Conservation (phyloP, 1,284 basidiomycete species). For the Lignosus rhinocerotis region DNA sequence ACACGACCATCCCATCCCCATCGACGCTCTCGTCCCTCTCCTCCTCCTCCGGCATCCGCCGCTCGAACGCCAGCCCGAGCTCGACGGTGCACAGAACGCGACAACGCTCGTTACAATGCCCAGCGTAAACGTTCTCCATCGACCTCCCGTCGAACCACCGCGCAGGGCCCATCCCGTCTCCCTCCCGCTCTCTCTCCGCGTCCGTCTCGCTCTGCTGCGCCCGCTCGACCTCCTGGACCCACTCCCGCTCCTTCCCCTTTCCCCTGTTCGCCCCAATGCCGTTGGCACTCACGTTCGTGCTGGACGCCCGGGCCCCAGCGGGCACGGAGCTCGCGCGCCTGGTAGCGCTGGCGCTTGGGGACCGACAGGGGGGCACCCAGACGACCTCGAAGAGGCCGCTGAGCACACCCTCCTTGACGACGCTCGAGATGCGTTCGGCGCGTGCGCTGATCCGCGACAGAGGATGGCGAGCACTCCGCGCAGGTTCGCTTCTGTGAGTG, state of each 20-base stretch:
- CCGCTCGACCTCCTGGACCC: conserved; percentile 23
- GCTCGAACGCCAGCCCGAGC: conserved; percentile 35
- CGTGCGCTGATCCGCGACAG: conserved; percentile 32
- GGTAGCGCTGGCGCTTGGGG: background rate
- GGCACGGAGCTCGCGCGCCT: background rate
- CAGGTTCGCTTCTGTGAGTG: conserved; percentile 30
- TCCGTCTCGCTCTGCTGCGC: conserved; percentile 2
- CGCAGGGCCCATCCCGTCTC: conserved; percentile 5
- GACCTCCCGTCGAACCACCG: conserved; percentile 31
- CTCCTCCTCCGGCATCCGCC: conserved; percentile 21
- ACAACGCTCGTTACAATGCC: conserved; percentile 29
- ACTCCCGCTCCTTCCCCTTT: conserved; percentile 20
- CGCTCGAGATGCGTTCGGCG: conserved; percentile 33
- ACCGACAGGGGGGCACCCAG: conserved; percentile 22
- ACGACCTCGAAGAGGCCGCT: conserved; percentile 37
- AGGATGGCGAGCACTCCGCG: conserved; percentile 38
- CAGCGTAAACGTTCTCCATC: conserved; percentile 40
- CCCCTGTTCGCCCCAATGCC: conserved; percentile 7
- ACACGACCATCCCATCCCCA: conserved; percentile 19
- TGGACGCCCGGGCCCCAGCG: background rate
- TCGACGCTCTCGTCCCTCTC: conserved; percentile 17
- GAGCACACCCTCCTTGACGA: conserved; percentile 37
- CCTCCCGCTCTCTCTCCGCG: conserved; percentile 1
- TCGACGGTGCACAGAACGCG: conserved; percentile 39
- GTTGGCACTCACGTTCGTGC: conserved; percentile 1